Base-by-base conservation (phyloP, 2,329 filamentous ascomycete species). In the Colletotrichum costaricense region DNA sequence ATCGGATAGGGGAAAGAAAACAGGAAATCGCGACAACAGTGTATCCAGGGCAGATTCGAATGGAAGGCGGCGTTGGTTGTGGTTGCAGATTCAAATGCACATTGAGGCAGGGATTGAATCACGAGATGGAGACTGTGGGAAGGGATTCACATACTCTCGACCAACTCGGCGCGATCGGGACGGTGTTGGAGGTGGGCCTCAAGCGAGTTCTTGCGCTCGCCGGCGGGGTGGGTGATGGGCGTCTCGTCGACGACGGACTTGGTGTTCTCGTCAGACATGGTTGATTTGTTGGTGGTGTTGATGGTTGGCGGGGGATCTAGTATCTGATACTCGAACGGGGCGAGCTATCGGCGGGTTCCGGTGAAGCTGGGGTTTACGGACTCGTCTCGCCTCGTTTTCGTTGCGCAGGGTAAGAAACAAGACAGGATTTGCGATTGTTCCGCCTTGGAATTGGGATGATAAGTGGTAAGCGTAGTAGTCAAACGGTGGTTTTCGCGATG, bases 141-240 rank as follows among this genome's bases (percentile, higher is more conserved):
- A 11, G 42, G 19, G 19, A 49, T 49, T 22, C 42, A 84, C 90
- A 75, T 86, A 95, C 94, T 93, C 81, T 97, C 93, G 75, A 98
- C 86, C 26, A 98, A 88, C 79, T 94, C 91, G 46, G 94, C 90
- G 70, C 93, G 91, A 26, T 95, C 90, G 28, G 93, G 93, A 54
- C 94, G 93, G 78, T 92, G 90, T 81, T 92, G 89, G 67, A 95
- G 87, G 79, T 94, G 91, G 78, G 92, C 91, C 82, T 94, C 92
- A 14, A 95, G 87, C 4, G 93, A 94, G 85, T 94, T 92, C 81
- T 89, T 90, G 78, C 90, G 88, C 55, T 80, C 84, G 52, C 72
- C 79, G 65, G 80, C 77, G 64, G 87, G 84, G 56, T 86, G 86
- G 55, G 86, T 88, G 82, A 93, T 89, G 76, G 89, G 86, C 16